Evolutionary conservation across 2,329 filamentous ascomycete species (phyloP), one percentile per base, ranked within the genome.

Genomic region (Xylaria sp.): DNA sequence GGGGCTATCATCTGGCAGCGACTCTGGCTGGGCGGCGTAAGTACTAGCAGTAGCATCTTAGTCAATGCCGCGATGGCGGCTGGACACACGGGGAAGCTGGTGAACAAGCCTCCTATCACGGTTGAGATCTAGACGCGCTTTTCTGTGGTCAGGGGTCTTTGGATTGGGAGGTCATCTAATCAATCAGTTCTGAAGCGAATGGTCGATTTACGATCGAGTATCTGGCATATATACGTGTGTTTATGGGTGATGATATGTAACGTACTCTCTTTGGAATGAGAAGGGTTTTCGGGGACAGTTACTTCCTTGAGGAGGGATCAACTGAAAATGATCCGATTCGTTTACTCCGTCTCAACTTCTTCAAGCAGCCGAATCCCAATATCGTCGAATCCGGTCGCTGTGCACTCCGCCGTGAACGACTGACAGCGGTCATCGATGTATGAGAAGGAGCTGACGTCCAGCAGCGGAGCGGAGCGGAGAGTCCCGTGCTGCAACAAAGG

Each of bases 1-100:
- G 75, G 76, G 47, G 77, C 75, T 44, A 71, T 84, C 10, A 65
- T 82, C 4, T 84, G 81, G 79, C 82, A 83, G 66, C 83, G 80
- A 77, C 67, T 83, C 39, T 83, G 83, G 81, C 74, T 77, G 0
- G 82, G 81, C 0, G 79, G 78, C 7, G 76, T 75, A 5, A 79
- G 80, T 60, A 73, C 79, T 59, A 73, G 77, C 42, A 80, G 81
- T 13, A 75, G 77, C 7, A 63, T 84, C 30, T 76, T 85, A 76
- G 77, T 85, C 35, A 86, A 86, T 65, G 83, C 82, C 1, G 79
- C 77, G 1, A 81, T 84, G 66, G 82, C 83, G 76, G 73, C 80
- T 63, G 79, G 80, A 9, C 80, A 79, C 60, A 79, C 80, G 1
- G 80, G 80, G 2, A 78, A 74, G 62, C 69, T 81, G 47, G 76